phyloP scores from a whole-genome alignment of 805 yeast genomes.

The Ogataea nitratoaversa region DNA sequence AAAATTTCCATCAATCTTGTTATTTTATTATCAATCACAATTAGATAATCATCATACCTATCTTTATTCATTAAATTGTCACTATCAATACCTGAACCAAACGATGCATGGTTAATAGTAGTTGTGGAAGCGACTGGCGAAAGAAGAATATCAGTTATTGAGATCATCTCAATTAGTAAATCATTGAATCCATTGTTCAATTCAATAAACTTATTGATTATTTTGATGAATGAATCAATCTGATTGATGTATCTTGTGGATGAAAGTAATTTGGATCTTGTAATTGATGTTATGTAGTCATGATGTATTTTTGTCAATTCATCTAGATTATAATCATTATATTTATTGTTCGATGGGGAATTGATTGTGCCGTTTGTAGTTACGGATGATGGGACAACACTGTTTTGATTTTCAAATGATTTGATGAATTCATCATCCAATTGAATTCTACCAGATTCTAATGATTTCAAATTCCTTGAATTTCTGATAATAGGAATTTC shows the following conservation, averaged over 20 bases:
- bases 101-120: no score
- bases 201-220: constrained; percentile 36
- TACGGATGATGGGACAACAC: no score
- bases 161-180: constrained; percentile 31
- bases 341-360: no score
- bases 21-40: constrained; percentile 24
- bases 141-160: constrained; percentile 31
- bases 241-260: constrained; percentile 37
- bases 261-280: constrained; percentile 34
- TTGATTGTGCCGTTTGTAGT: no score
- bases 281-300: constrained; percentile 32
- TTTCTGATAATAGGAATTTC: constrained; percentile 10
- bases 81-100: constrained; percentile 12
- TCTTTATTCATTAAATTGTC: constrained; percentile 21
- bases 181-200: constrained; percentile 35
- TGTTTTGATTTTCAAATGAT: background rate
- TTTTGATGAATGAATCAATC: constrained; percentile 33
- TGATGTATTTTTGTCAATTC: constrained; percentile 38
- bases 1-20: constrained; percentile 38
- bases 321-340: constrained; percentile 42
- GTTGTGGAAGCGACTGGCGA: no score
- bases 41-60: constrained; percentile 18
- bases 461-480: constrained; percentile 15
- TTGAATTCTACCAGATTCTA: constrained; percentile 10
- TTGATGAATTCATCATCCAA: constrained; percentile 9